phyloP scores from a whole-genome alignment of 2,329 filamentous ascomycete genomes.

The Escovopsis sp. region DNA sequence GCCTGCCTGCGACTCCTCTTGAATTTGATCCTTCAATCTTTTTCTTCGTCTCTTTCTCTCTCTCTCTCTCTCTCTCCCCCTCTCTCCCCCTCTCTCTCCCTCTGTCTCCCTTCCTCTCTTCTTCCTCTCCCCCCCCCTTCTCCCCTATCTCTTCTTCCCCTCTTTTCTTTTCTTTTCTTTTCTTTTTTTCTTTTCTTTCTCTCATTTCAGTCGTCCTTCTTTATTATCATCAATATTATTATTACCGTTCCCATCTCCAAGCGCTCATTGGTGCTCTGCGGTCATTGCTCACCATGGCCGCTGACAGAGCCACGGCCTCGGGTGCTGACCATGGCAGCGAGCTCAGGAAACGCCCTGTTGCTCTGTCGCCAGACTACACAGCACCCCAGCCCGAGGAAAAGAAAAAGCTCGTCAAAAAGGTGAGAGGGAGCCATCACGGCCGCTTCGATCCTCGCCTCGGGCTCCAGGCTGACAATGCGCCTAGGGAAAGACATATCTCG shows the following conservation, averaged over 20 bases:
- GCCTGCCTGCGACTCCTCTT: no score
- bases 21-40: no score
- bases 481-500: slow-evolving; percentile 42
- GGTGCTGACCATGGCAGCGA: slow-evolving; percentile 44
- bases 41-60: no score
- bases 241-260: not conserved
- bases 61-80: no score
- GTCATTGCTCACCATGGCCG: slow-evolving; percentile 29
- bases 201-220: slow-evolving; percentile 10
- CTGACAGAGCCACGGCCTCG: slow-evolving; percentile 41
- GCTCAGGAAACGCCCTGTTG: slow-evolving; percentile 38
- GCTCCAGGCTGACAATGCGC: slow-evolving; percentile 9
- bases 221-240: not conserved
- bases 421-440: slow-evolving; percentile 12
- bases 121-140: slow-evolving; percentile 9
- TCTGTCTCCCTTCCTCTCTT: not conserved
- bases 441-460: not conserved
- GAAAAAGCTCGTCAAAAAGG: slow-evolving; percentile 45
- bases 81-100: no score
- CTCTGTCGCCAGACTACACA: slow-evolving; percentile 20
- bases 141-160: slow-evolving; percentile 10
- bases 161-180: slow-evolving; percentile 10
- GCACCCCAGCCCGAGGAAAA: slow-evolving; percentile 39
- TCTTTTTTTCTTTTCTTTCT: slow-evolving; percentile 8
- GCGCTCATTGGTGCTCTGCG: slow-evolving; percentile 2